Percentiles rank a stretch among this genome's conserved stretches.
These are phyloP conservation scores for Solanum rostratum DNA, from an alignment of 257 asterid species.

Conservation along the genomic window DNA sequence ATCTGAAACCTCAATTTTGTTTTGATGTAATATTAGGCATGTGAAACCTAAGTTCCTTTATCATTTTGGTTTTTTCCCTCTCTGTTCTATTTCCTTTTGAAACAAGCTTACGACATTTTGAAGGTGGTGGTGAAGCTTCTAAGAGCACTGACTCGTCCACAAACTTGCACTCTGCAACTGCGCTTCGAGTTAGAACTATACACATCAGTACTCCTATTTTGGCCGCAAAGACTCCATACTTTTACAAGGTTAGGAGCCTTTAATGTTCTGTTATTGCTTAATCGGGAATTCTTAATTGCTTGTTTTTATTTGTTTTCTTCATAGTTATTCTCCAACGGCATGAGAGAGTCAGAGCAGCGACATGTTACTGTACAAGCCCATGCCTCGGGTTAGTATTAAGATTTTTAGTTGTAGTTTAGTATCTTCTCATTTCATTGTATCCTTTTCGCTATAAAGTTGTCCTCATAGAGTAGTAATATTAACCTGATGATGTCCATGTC, in stretches of 20 bases:
- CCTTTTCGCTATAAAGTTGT: background rate
- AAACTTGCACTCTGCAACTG: conserved; percentile 28
- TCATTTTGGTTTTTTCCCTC: background rate
- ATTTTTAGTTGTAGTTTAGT: background rate
- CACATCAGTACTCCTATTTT: conserved; percentile 87
- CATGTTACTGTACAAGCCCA: conserved; percentile 50
- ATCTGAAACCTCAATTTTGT: background rate
- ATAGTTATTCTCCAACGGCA: conserved; percentile 74
- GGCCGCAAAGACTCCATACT: conserved; percentile 87
- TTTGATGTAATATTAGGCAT: background rate
- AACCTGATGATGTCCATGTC: background rate
- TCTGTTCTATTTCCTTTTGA: background rate
- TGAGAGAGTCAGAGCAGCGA: conserved; percentile 59
- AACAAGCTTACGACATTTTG: background rate
- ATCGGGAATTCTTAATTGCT: background rate
- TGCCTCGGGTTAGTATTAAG: conserved; percentile 56
- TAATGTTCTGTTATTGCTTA: background rate
- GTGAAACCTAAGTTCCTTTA: background rate
- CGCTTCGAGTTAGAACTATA: conserved; percentile 36
- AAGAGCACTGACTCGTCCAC: conserved; percentile 19
- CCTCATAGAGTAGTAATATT: background rate
- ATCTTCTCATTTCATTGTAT: background rate
- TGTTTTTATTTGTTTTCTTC: background rate
- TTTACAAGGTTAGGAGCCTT: conserved; percentile 44
- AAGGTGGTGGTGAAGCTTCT: conserved; percentile 36